Conservation (phyloP, 768 basidiomycete species). For the Podaxis sp. region DNA sequence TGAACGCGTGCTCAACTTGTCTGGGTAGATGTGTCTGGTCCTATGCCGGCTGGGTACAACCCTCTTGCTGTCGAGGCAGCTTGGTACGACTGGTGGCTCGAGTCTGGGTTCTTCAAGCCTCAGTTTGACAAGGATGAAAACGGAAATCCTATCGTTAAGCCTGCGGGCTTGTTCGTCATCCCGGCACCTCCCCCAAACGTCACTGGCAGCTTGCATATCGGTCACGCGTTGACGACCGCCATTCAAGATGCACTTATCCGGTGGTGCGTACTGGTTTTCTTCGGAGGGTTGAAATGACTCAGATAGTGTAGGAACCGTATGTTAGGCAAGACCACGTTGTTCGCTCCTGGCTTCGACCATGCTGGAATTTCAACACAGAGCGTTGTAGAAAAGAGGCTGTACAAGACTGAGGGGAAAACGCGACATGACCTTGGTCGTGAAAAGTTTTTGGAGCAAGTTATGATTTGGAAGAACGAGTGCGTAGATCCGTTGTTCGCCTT, state of each 20-base stretch:
- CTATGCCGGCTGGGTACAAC: slow-evolving; percentile 94
- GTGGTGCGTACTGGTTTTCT: slow-evolving; percentile 57
- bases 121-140: slow-evolving; percentile 47
- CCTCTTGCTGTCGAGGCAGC: slow-evolving; percentile 92
- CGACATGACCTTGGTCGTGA: slow-evolving; percentile 96
- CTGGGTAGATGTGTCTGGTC: slow-evolving; percentile 70
- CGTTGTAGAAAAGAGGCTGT: slow-evolving; percentile 91
- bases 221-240: slow-evolving; percentile 89
- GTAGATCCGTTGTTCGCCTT: slow-evolving; percentile 27
- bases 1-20: slow-evolving; percentile 2
- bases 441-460: slow-evolving; percentile 84
- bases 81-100: slow-evolving; percentile 99
- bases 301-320: slow-evolving; percentile 83
- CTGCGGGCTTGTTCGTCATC: slow-evolving; percentile 67
- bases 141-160: slow-evolving; percentile 60
- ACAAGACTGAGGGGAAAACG: slow-evolving; percentile 78
- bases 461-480: slow-evolving; percentile 97
- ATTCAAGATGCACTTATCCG: slow-evolving; percentile 89
- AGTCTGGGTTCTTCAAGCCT: slow-evolving; percentile 89
- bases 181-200: slow-evolving; percentile 96
- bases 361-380: slow-evolving; percentile 98
- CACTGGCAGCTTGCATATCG: slow-evolving; percentile 93
- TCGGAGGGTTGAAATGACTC: not conserved
- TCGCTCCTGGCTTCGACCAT: slow-evolving; percentile 95
- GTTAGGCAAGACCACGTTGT: slow-evolving; percentile 88